These are phyloP conservation scores for Fusarium nisikadoi DNA, from an alignment of 2,329 filamentous ascomycete genomes.

Conservation along the genomic window DNA sequence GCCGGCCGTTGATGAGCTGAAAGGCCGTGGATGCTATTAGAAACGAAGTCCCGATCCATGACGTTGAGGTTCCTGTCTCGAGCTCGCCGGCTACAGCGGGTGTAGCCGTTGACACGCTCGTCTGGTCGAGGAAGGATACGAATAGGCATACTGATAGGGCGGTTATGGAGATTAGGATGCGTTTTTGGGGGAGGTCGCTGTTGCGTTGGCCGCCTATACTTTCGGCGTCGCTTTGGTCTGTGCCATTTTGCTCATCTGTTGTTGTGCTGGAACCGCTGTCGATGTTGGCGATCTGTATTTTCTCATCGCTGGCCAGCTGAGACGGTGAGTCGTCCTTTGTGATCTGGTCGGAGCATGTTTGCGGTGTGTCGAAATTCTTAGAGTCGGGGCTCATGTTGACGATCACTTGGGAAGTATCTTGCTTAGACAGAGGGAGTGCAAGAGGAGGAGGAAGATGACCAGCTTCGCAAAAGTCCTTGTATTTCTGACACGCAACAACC, in stretches of 20 bases:
- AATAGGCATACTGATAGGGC: conserved; percentile 14
- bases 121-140: background rate
- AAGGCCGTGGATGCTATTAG: background rate
- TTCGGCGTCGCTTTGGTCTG: conserved; percentile 12
- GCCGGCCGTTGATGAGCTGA: background rate
- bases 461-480: background rate
- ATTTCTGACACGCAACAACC: background rate
- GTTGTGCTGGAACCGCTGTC: background rate
- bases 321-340: background rate
- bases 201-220: conserved; percentile 48
- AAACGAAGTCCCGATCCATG: background rate
- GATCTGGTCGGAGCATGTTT: background rate
- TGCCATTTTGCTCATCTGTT: background rate
- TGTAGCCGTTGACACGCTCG: background rate
- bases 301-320: accelerated
- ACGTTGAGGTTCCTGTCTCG: background rate
- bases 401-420: background rate
- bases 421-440: background rate
- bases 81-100: background rate
- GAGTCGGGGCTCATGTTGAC: background rate
- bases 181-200: conserved; percentile 47
- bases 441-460: background rate
- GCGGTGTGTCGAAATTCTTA: background rate
- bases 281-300: accelerated
- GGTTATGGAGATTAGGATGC: conserved; percentile 41